Base-by-base conservation (phyloP, 768 basidiomycete genomes). In the Auriculariales sp. region DNA sequence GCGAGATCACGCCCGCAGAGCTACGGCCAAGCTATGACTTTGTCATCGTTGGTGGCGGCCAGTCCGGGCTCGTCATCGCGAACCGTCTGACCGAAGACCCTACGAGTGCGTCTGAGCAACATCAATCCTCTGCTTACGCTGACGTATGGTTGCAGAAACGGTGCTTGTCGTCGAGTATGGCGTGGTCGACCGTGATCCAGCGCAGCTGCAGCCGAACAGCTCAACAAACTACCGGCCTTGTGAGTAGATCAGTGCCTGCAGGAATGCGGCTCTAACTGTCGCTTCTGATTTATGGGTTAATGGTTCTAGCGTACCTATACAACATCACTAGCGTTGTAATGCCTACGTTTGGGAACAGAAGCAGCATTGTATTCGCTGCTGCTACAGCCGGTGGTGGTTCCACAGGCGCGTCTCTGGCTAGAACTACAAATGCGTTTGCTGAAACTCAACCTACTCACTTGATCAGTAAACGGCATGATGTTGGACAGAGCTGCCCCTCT, bases 41-140 rank as follows among this genome's bases (percentile, higher is more conserved):
- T 53, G 57, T 67, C 45, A 63, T 67, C 50, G 62, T 57, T 10
- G 65, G 65, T 22, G 65, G 64, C 50, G 65, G 65, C 17, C 52
- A 64, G 19, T 59, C 59, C 11, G 64, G 65, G 11, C 49, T 64
- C 29, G 61, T 63, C 2, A 51, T 64, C 14, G 65, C 64, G 25
- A 57, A 52, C 25, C 53, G 66, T 22, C 52, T 67, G 31, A 54
- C 58, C 1, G 64, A 67, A 47, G 63, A 67, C 53, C 28, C 55
- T 1, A 54, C 55, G 48, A 58, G n/a, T n/a, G n/a, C n/a, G n/a
- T n/a, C n/a, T n/a, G n/a, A n/a, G n/a, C n/a, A n/a, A n/a, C n/a
- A n/a, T n/a, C n/a, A n/a, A n/a, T n/a, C n/a, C n/a, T n/a, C n/a
- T n/a, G n/a, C n/a, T n/a, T n/a, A n/a, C n/a, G n/a, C n/a, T n/a